Evolutionary conservation across 1,284 basidiomycete genomes (phyloP), one percentile per base, ranked within the genome.

Genomic region (Ceratobasidium sp.): DNA sequence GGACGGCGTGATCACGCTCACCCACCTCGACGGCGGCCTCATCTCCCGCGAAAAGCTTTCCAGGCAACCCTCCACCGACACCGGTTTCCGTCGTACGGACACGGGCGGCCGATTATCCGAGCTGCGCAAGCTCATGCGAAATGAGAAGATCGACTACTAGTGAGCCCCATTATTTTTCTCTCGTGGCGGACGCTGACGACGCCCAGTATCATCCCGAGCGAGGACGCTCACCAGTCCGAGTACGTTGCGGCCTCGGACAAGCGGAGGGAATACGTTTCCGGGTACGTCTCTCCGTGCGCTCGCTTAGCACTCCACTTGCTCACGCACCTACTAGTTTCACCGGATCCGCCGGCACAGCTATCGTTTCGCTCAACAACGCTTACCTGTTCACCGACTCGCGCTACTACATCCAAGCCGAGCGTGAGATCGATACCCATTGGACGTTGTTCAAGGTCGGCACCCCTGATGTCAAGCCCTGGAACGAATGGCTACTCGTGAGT

Each of bases 201-300:
- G 67, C 22, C 72, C 17, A 92, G 90, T 78, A 81, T 93, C 73
- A 85, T 97, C 41, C 93, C 95, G 1, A 91, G 89, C 69, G 93
- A 95, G 81, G 96, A 98, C 81, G 92, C 95, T 14, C 96, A 98
- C 81, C 90, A 90, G 75, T 96, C 94, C 3, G 96, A 98, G 82
- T 95, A 94, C 77, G 91, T 96, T 14, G 90, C 94, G n/a, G 82
- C 87, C 6, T 89, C 90, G 62, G 95, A 98, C 81, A 92, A 93
- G 81, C 89, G 96, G 41, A 86, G 93, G 71, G 89, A 93, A 79
- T 98, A 89, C 85, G 91, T 98, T 67, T 91, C 93, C 29, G 93
- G 91, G 91, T 93, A 79, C 74, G 90, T 84, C 15, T 45, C 19
- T 48, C 15, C 51, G 36, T 33, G 36, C 57, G 14, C 27, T 51